Conservation (phyloP, 257 asterid genomes). For the Solanum chilense region DNA sequence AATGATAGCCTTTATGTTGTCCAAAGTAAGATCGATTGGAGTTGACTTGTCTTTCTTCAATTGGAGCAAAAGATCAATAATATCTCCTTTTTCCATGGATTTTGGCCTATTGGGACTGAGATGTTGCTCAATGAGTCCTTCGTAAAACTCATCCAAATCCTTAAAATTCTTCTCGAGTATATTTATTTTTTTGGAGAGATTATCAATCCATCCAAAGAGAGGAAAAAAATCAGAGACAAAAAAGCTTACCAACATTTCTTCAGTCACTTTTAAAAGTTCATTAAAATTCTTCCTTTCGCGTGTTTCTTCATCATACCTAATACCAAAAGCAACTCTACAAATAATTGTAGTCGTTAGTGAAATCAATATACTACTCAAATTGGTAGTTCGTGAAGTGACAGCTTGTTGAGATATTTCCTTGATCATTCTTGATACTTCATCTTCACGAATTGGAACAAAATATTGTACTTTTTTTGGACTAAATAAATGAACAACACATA, state of each 20-base stretch:
- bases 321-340: neutral
- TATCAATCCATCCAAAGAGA: neutral
- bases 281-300: neutral
- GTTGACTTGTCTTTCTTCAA: no score
- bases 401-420: neutral
- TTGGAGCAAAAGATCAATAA: neutral
- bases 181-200: neutral
- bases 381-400: neutral
- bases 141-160: slow-evolving; percentile 8
- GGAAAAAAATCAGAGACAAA: neutral
- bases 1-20: neutral
- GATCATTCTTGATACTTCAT: neutral
- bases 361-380: neutral
- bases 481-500: no score
- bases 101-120: neutral
- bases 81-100: neutral
- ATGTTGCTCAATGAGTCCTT: slow-evolving; percentile 8
- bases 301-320: neutral
- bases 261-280: neutral
- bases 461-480: neutral
- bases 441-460: neutral
- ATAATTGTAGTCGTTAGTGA: neutral
- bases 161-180: neutral
- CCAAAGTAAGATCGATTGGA: neutral
- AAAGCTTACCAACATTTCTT: neutral